Conservation (phyloP, 768 basidiomycete genomes). For the Rhizopogon roseolus region DNA sequence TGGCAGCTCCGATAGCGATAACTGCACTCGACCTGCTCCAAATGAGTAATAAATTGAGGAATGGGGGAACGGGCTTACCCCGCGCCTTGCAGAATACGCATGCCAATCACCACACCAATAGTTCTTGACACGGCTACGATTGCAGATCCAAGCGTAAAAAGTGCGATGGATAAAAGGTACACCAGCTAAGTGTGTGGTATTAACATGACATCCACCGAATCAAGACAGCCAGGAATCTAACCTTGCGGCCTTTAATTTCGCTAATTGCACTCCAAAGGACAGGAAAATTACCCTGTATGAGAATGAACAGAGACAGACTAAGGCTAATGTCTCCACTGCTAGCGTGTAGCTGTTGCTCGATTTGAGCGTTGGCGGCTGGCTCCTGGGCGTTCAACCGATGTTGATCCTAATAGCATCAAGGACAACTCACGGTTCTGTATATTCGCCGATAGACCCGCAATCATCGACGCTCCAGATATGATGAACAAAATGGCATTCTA, state of each 20-base stretch:
- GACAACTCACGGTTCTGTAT: slow-evolving; percentile 22
- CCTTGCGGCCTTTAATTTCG: slow-evolving; percentile 75
- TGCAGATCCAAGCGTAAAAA: slow-evolving; percentile 54
- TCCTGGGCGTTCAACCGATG: background rate
- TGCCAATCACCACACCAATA: slow-evolving; percentile 58
- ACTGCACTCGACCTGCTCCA: slow-evolving; percentile 55
- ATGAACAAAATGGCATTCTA: slow-evolving; percentile 21
- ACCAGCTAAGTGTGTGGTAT: slow-evolving; percentile 35
- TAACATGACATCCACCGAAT: background rate
- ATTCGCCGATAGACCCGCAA: slow-evolving; percentile 19
- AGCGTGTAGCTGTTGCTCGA: slow-evolving; percentile 57
- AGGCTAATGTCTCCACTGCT: slow-evolving; percentile 59
- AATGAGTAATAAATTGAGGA: background rate
- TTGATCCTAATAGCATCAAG: background rate
- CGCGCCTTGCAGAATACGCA: slow-evolving; percentile 59
- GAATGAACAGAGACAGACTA: slow-evolving; percentile 66
- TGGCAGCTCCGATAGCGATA: slow-evolving; percentile 70
- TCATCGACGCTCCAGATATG: slow-evolving; percentile 23
- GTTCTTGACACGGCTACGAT: slow-evolving; percentile 54
- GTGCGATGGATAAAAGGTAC: slow-evolving; percentile 47
- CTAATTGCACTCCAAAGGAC: slow-evolving; percentile 67
- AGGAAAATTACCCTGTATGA: slow-evolving; percentile 65
- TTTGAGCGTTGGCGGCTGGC: slow-evolving; percentile 63
- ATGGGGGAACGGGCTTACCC: slow-evolving; percentile 35
- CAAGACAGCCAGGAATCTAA: slow-evolving; percentile 13